Conservation (phyloP, 768 basidiomycete genomes). For the Lentinula guzmanii region DNA sequence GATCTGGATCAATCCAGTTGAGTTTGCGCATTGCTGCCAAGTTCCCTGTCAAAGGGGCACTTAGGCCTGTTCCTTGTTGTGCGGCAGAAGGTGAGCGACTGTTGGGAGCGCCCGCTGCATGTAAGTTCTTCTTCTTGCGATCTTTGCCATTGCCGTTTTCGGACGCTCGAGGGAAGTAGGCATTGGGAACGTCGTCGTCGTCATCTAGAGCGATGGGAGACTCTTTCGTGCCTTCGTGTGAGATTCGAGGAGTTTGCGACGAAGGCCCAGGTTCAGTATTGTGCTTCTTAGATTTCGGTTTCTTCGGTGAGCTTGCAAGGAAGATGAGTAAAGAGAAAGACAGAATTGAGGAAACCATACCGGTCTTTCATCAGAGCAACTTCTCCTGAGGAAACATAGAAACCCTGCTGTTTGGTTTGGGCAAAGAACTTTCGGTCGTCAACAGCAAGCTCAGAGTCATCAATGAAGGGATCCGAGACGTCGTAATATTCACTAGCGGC, state of each 20-base stretch:
- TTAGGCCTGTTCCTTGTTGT: slow-evolving; percentile 1
- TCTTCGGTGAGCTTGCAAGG: slow-evolving; percentile 52
- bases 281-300: slow-evolving; percentile 60
- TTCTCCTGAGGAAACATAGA: slow-evolving; percentile 87
- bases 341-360: slow-evolving; percentile 19
- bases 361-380: slow-evolving; percentile 83
- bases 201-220: slow-evolving; percentile 43
- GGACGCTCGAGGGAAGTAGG: not conserved
- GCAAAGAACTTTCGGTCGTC: slow-evolving; percentile 91
- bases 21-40: slow-evolving; percentile 5
- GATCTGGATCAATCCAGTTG: slow-evolving; percentile 3
- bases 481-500: slow-evolving; percentile 80
- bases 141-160: slow-evolving; percentile 1
- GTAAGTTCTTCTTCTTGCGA: slow-evolving; percentile 3
- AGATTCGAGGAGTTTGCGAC: not conserved
- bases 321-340: slow-evolving; percentile 9
- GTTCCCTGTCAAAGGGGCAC: slow-evolving; percentile 3
- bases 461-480: slow-evolving; percentile 88
- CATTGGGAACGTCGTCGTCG: slow-evolving; percentile 18
- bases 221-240: slow-evolving; percentile 35
- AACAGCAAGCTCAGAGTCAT: slow-evolving; percentile 88
- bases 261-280: slow-evolving; percentile 2
- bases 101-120: not conserved
- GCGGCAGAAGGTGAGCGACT: not conserved
- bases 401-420: slow-evolving; percentile 87